Conservation (phyloP, 2,329 filamentous ascomycete species). For the Tolypocladium ovalisporum region DNA sequence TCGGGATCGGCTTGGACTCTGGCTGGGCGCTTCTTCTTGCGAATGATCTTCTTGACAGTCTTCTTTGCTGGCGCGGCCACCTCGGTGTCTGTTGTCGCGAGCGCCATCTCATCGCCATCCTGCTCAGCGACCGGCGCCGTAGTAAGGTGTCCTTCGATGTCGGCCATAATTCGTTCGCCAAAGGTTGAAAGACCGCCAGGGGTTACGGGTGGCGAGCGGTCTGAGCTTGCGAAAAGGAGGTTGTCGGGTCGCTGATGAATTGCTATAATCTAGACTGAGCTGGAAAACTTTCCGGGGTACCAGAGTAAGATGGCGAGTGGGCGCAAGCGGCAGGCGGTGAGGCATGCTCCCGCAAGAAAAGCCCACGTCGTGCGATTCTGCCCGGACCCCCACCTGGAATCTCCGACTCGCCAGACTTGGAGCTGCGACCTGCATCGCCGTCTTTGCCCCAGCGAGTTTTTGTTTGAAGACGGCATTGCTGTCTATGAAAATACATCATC, state of each 20-base stretch:
- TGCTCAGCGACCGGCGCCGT: constrained; percentile 14
- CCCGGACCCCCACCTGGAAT: constrained; percentile 14
- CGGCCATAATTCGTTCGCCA: constrained; percentile 17
- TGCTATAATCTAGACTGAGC: constrained; percentile 11
- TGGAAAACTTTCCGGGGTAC: constrained; percentile 4
- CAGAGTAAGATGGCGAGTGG: background rate
- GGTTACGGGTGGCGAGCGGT: constrained; percentile 6
- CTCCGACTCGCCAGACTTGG: constrained; percentile 9
- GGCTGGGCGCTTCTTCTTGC: constrained; percentile 82
- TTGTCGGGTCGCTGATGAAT: constrained; percentile 7
- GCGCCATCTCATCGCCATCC: constrained; percentile 18
- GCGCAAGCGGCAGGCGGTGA: constrained; percentile 19
- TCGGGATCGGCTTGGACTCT: constrained; percentile 83
- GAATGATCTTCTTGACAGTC: constrained; percentile 75
- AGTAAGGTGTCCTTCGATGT: constrained; percentile 16
- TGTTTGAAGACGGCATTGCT: constrained; percentile 14
- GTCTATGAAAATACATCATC: constrained; percentile 18
- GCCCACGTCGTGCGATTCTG: constrained; percentile 8
- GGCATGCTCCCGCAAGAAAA: background rate
- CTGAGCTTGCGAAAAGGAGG: background rate
- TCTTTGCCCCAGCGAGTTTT: background rate
- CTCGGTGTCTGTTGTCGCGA: constrained; percentile 28
- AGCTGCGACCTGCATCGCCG: background rate
- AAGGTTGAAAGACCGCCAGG: background rate
- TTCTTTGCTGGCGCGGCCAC: constrained; percentile 44